Base-by-base conservation (phyloP, 805 yeast genomes). In the Isabelozyma rhagii region DNA sequence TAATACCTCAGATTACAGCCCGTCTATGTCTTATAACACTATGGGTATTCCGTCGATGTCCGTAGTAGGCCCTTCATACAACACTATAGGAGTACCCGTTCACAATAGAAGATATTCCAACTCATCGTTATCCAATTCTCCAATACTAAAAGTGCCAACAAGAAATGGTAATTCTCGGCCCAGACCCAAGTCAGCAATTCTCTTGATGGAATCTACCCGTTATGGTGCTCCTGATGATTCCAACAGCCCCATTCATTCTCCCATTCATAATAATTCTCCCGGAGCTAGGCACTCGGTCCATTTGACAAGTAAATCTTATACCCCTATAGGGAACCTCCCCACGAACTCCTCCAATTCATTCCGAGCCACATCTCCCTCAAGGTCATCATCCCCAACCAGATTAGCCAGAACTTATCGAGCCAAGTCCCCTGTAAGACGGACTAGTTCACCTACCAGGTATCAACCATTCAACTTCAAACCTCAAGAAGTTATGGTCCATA, bases 401-500 rank as follows among this genome's bases (percentile, higher is more conserved):
- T 44, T 60, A 25, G 58, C 53, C 15, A 59, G 69, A n/a, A 63
- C 63, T 6, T 60, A 62, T 28, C 49, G 72, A 21, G 53, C 67
- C 10, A 67, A 63, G 38, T 67, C 74, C 1, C 75, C 72, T 1
- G 63, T 60, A 1, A 48, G 63, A 43, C 39, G 63, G 40, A 39
- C 58, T 7, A 17, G 53, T 2, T 59, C 67, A 0, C 69, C 66
- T 0, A 49, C 52, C 13, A 47, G 58, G 8, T 59, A 58, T 45
- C 69, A 57, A 50, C 92, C 92, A 1, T 87, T 87, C 72, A 83
- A 84, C 58, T 87, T 85, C 71, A 75, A 81, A 55, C 78, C 87
- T 8, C 79, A 80, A 51, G 78, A 72, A 53, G 52, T 68, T 31
- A 64, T 69, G 58, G 59, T 70, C 62, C 58, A 62, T 42, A 55